Evolutionary conservation across 2,329 filamentous ascomycete genomes (phyloP), one percentile per base, ranked within the genome.

Genomic region (Penicillium thymicola): DNA sequence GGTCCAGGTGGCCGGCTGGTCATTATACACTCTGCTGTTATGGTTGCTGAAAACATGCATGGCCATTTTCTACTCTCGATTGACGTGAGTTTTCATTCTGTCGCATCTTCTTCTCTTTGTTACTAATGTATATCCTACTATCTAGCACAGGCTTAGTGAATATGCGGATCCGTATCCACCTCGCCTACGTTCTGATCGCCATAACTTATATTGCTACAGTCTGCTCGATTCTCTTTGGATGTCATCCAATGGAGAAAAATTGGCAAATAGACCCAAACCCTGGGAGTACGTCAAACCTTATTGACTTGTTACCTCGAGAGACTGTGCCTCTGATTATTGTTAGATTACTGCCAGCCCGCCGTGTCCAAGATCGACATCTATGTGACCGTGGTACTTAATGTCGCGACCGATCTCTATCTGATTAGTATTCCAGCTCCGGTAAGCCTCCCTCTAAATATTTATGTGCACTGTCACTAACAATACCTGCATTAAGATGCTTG

Each of bases 231-330:
- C 75, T 84, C 14, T 71, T 81, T 3, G 77, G 78, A 8, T 86
- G 84, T 60, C 74, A 75, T 25, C 82, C 82, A 0, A 77, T 86
- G 51, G 60, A 72, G 27, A 77, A 76, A 38, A 81, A 82, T 63
- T 86, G 83, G 82, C 82, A 86, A 66, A 84, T 86, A 47, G 72
- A 79, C 51, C 84, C 84, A 0, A 69, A 86, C 30, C 83, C 83
- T 0, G 82, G 83, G 11, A 78, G 80, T 82, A 65, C 62, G 79
- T 71, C 7, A 14, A 25, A 28, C 59, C 16, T 54, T 55, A 18
- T 27, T 6, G 5, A 32, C 1, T 32, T 14, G 4, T 7, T 27
- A 18, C 7, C 16, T 2, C 27, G 6, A 5, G 2, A 23, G 21
- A 44, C 23, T 5, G 8, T 27, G 32, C 21, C 23, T 51, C 28